A percentile compares a stretch with the other conserved stretches of the same genome.
phyloP scores from a whole-genome alignment of 2,329 filamentous ascomycete genomes.

The Lecanicillium sp. region DNA sequence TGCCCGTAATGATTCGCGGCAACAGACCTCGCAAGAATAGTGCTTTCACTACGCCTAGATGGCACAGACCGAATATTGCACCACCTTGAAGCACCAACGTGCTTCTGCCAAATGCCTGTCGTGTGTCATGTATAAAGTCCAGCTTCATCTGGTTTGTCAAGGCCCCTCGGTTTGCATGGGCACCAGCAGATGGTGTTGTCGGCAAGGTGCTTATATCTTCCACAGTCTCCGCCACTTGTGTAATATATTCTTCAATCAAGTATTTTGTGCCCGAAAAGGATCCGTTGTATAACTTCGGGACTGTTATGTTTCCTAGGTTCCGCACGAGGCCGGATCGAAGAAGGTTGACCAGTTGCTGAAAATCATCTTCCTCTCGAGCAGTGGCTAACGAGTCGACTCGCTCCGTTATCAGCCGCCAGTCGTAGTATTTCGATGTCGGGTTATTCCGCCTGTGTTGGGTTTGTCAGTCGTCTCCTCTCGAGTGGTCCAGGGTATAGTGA shows the following conservation, averaged over 20 bases:
- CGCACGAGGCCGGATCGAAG: constrained; percentile 71
- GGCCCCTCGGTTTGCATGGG: constrained; percentile 26
- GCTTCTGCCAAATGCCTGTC: constrained; percentile 80
- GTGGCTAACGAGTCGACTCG: constrained; percentile 62
- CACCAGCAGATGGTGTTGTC: constrained; percentile 34
- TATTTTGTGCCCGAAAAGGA: constrained; percentile 85
- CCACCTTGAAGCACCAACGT: constrained; percentile 83
- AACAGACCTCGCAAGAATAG: constrained; percentile 72
- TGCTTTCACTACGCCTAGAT: constrained; percentile 84
- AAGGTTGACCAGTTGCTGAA: constrained; percentile 68
- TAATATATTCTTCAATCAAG: constrained; percentile 84
- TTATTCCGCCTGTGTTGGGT: constrained; percentile 62
- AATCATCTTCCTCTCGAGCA: constrained; percentile 62
- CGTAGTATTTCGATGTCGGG: constrained; percentile 72
- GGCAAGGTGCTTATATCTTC: constrained; percentile 65
- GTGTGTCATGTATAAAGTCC: constrained; percentile 77
- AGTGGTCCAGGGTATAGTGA: neutral
- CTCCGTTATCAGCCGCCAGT: constrained; percentile 75
- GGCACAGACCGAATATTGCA: constrained; percentile 84
- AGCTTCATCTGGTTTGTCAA: constrained; percentile 71
- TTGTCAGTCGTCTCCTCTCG: constrained; percentile 6
- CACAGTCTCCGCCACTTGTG: constrained; percentile 72
- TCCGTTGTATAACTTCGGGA: constrained; percentile 71
- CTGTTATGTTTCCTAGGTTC: constrained; percentile 86
- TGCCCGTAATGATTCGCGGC: constrained; percentile 85